These are phyloP conservation scores for Ganoderma meredithae DNA, from an alignment of 1,284 basidiomycete species.

Conservation along the genomic window DNA sequence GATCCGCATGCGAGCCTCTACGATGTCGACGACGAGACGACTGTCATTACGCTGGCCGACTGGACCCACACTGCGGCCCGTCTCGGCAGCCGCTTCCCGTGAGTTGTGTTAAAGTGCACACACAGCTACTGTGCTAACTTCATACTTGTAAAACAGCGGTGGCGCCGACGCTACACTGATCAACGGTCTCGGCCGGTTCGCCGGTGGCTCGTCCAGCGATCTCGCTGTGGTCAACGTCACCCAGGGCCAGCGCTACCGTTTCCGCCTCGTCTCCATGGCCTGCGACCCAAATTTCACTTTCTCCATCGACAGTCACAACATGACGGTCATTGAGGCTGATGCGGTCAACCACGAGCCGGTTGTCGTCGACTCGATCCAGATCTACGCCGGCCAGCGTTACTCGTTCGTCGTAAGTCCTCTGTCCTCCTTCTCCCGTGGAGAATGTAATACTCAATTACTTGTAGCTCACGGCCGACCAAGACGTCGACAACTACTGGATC, in stretches of 20 bases:
- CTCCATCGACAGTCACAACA: conserved; percentile 43
- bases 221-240: conserved; percentile 37
- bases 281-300: conserved; percentile 41
- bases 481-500: conserved; percentile 37
- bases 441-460: neutral
- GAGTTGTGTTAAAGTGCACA: neutral
- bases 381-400: conserved; percentile 41
- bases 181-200: conserved; percentile 33
- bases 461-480: conserved; percentile 40
- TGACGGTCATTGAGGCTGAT: conserved; percentile 46
- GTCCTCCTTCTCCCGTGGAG: conserved; percentile 23
- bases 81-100: conserved; percentile 27
- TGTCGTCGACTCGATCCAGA: conserved; percentile 35
- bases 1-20: conserved; percentile 47
- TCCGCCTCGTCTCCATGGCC: conserved; percentile 25
- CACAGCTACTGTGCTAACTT: neutral
- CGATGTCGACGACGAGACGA: conserved; percentile 45
- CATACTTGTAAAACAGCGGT: neutral
- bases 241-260: conserved; percentile 46
- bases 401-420: conserved; percentile 27
- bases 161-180: conserved; percentile 49
- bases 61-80: conserved; percentile 29
- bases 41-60: conserved; percentile 31
- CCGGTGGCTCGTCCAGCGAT: neutral
- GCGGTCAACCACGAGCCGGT: conserved; percentile 39